Base-by-base conservation (phyloP, 352 stramenopile genomes). In the Elongisporangium senticosum region DNA sequence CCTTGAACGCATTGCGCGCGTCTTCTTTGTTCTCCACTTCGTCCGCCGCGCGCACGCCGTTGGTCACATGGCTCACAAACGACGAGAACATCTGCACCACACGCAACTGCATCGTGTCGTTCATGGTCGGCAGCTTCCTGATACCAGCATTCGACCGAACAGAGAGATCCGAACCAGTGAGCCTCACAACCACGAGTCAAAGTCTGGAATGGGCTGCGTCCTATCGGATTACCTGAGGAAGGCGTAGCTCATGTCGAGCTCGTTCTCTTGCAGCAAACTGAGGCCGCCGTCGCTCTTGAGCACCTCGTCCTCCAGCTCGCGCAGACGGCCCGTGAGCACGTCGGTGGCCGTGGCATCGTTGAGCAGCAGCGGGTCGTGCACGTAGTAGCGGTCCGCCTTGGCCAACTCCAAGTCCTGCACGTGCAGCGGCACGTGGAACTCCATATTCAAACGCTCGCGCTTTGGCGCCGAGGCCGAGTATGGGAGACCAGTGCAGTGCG, bases 381-480 rank as follows among this genome's bases (percentile, higher is more conserved):
- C 84, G 61, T 87, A 80, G 55, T 87, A 82, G 54, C 84, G 75
- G 51, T 78, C 79, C 50, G 68, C 62, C 58, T 89, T 87, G 52
- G 78, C 63, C 55, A 91, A 71, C 65, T 93, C 84, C 54, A 93
- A 63, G 65, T 93, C 84, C 39, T 83, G 69, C 49, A 78, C 60
- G 58, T 91, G 81, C 59, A 91, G 71, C 59, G 84, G 84, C 64
- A 93, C 80, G 33, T 89, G 71, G 65, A 93, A 93, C 70, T 89
- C 76, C 68, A 83, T 87, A 39, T 39, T 39, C 28, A 39, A 39
- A 39, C 28, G 28, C 28, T 39, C 28, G 28, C 28, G n/a, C n/a
- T 39, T 39, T 39, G 28, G 28, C 28, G 28, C 28, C 28, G 28
- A 39, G 28, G n/a, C n/a, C n/a, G n/a, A n/a, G n/a, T n/a, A n/a